Conservation (phyloP, 2,329 filamentous ascomycete genomes). For the Fusarium paranaense region DNA sequence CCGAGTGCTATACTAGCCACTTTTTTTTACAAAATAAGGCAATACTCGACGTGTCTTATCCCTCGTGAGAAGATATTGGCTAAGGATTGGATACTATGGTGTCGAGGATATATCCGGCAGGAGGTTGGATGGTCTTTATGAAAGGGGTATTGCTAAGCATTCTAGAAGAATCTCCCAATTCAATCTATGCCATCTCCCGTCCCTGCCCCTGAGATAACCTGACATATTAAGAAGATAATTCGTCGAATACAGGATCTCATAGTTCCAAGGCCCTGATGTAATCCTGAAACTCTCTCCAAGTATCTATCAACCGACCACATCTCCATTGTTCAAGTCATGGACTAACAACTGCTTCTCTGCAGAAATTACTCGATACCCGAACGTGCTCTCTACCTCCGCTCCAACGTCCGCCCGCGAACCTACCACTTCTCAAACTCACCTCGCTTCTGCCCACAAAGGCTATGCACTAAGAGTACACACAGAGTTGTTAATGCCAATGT, state of each 20-base stretch:
- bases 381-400: neutral
- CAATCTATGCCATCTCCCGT: neutral
- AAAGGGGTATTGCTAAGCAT: neutral
- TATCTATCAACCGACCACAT: too few relatives aligned
- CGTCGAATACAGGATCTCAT: neutral
- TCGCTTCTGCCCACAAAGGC: too few relatives aligned
- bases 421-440: neutral
- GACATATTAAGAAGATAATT: neutral
- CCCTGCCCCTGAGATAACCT: rapidly evolving
- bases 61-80: neutral
- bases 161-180: neutral
- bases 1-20: neutral
- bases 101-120: neutral
- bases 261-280: too few relatives aligned
- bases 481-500: too few relatives aligned
- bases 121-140: neutral
- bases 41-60: neutral
- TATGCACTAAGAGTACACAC: too few relatives aligned
- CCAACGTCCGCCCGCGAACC: neutral
- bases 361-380: neutral
- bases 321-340: neutral
- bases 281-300: neutral
- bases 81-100: neutral
- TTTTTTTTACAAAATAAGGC: neutral
- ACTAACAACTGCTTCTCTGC: neutral